These are phyloP conservation scores for Litsea cubeba DNA, from an alignment of 164 flowering plant genomes.

Conservation along the genomic window DNA sequence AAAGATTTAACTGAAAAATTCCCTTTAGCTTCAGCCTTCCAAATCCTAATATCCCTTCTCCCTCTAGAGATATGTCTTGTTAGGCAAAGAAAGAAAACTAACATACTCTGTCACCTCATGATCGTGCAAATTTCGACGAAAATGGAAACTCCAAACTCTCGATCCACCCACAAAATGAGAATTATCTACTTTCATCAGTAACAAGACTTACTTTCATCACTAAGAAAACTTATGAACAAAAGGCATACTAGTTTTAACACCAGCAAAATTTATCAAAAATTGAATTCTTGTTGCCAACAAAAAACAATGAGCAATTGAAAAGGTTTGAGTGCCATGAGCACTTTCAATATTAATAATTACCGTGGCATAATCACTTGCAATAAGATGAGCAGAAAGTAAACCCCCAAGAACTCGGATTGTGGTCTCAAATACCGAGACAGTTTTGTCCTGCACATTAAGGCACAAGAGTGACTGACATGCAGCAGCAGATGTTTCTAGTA, in stretches of 20 bases:
- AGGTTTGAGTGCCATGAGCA: neutral
- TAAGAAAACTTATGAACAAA: too few species aligned
- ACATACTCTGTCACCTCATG: too few species aligned
- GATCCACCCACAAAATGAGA: too few species aligned
- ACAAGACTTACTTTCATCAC: too few species aligned
- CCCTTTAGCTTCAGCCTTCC: too few species aligned
- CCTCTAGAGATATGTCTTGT: too few species aligned
- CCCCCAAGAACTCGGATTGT: conserved; percentile 94
- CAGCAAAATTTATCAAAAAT: neutral
- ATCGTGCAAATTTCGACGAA: too few species aligned
- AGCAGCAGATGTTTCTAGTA: neutral
- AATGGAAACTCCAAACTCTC: too few species aligned
- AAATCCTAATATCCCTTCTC: too few species aligned
- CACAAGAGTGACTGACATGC: neutral
- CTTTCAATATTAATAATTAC: conserved; percentile 27
- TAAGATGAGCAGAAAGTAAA: conserved; percentile 91
- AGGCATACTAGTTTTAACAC: neutral
- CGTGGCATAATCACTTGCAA: conserved; percentile 92
- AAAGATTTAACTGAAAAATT: too few species aligned
- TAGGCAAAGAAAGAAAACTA: too few species aligned
- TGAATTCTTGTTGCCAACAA: neutral
- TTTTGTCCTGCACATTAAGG: conserved; percentile 71
- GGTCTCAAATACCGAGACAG: conserved; percentile 94
- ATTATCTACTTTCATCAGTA: too few species aligned
- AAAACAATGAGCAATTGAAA: neutral